These are phyloP conservation scores for Choricystis sp. DNA, from an alignment of 139 green algal species.

Conservation along the genomic window DNA sequence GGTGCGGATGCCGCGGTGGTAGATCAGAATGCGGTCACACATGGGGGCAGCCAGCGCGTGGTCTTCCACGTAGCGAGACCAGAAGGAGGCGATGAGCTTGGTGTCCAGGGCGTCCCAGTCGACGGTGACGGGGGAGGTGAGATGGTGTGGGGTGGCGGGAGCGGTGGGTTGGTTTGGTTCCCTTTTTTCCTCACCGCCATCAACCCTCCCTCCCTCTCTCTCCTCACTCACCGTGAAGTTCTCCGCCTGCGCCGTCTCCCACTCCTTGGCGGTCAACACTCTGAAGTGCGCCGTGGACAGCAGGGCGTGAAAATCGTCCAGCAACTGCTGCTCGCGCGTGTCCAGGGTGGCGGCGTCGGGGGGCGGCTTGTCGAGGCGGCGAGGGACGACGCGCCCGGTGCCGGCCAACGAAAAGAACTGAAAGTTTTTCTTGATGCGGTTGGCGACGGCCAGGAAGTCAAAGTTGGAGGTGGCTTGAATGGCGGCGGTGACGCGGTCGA, in stretches of 20 bases:
- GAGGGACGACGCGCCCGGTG: neutral
- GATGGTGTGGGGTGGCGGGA: too few relatives aligned
- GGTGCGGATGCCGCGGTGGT: slow-evolving; percentile 30
- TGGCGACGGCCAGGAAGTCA: neutral
- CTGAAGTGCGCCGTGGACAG: slow-evolving; percentile 41
- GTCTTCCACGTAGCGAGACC: slow-evolving; percentile 13
- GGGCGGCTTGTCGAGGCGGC: neutral
- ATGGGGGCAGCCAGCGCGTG: slow-evolving; percentile 8
- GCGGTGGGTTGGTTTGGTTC: too few relatives aligned
- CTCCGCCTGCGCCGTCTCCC: slow-evolving; percentile 39
- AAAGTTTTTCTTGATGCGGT: neutral
- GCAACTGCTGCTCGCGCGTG: slow-evolving; percentile 29
- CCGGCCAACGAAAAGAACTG: neutral
- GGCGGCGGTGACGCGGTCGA: neutral
- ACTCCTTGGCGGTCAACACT: slow-evolving; percentile 35
- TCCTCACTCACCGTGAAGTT: slow-evolving; percentile 43
- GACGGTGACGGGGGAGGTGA: slow-evolving; percentile 47
- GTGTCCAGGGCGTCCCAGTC: slow-evolving; percentile 44
- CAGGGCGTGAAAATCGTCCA: slow-evolving; percentile 43
- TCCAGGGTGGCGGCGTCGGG: slow-evolving; percentile 17
- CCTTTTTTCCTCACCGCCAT: too few relatives aligned
- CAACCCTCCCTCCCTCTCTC: too few relatives aligned
- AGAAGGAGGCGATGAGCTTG: slow-evolving; percentile 23
- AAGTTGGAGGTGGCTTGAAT: neutral
- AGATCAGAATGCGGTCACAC: slow-evolving; percentile 43